Conservation (phyloP, 1,284 basidiomycete genomes). For the Blastosporella zonata region DNA sequence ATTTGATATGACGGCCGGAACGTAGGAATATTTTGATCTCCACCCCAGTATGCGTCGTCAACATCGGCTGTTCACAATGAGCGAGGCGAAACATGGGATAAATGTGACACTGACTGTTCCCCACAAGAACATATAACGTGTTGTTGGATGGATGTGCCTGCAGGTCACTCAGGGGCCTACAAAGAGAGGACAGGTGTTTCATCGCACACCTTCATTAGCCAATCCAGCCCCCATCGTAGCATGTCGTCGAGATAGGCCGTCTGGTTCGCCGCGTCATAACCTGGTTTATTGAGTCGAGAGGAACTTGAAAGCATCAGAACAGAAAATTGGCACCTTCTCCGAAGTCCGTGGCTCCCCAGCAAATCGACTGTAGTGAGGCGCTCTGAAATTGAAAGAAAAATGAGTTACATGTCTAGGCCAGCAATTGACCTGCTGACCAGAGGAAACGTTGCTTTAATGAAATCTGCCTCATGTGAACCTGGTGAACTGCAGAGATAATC, state of each 20-base stretch:
- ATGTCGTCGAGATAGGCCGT: constrained; percentile 86
- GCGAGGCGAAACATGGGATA: constrained; percentile 9
- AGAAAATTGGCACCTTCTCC: constrained; percentile 56
- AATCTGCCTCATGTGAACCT: constrained; percentile 48
- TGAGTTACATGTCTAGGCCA: constrained; percentile 3
- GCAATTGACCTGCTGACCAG: constrained; percentile 42
- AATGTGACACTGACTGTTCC: constrained; percentile 41
- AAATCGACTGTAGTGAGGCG: constrained; percentile 78
- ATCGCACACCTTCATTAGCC: constrained; percentile 75
- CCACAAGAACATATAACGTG: constrained; percentile 80
- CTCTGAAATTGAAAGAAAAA: constrained; percentile 40
- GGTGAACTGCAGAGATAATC: background rate
- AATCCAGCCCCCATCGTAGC: constrained; percentile 87
- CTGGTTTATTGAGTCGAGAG: constrained; percentile 31
- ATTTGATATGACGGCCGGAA: constrained; percentile 77
- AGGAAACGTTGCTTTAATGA: constrained; percentile 84
- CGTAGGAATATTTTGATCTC: constrained; percentile 74
- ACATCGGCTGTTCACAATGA: constrained; percentile 36
- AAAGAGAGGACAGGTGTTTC: background rate
- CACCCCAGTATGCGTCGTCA: constrained; percentile 87
- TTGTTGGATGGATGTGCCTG: constrained; percentile 78
- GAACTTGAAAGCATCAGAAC: background rate
- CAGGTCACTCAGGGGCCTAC: constrained; percentile 4
- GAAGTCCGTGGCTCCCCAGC: constrained; percentile 85
- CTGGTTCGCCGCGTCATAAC: constrained; percentile 81